These are phyloP conservation scores for Eimeria acervulina DNA, from an alignment of 169 alveolate species.

Conservation along the genomic window DNA sequence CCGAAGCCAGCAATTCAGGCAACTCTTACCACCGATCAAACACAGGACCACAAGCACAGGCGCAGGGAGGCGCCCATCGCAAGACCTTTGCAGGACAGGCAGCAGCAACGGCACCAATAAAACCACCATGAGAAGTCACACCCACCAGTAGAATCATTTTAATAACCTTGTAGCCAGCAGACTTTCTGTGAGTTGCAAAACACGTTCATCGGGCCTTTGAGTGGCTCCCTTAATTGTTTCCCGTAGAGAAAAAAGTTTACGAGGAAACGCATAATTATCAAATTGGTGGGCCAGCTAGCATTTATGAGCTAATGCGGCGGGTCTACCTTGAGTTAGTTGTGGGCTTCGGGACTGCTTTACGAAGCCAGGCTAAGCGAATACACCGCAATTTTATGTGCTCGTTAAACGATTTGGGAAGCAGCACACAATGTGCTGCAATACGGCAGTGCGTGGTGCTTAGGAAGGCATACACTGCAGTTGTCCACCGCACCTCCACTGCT, in stretches of 20 bases:
- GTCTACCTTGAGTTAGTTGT: background rate
- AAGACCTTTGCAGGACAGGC: constrained; percentile 37
- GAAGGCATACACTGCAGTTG: background rate
- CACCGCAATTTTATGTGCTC: background rate
- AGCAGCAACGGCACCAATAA: constrained; percentile 58
- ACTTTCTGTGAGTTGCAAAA: background rate
- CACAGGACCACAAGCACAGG: constrained; percentile 67
- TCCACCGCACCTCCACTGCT: background rate
- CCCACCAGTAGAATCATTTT: constrained; percentile 43
- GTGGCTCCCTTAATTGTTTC: background rate
- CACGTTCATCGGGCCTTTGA: background rate
- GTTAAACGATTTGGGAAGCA: background rate
- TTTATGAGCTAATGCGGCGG: constrained; percentile 6
- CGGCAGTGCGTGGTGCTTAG: background rate
- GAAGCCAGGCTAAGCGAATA: background rate
- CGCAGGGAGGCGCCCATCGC: constrained; percentile 61
- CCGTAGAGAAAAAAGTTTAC: background rate
- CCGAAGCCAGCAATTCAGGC: constrained; percentile 39
- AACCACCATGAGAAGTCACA: constrained; percentile 50
- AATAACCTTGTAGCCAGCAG: background rate
- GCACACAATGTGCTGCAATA: background rate
- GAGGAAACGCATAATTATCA: background rate
- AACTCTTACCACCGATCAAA: constrained; percentile 40
- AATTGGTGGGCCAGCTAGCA: background rate
- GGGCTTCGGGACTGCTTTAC: background rate